Base-by-base conservation (phyloP, 345 rosid genomes). In the Salix viminalis region DNA sequence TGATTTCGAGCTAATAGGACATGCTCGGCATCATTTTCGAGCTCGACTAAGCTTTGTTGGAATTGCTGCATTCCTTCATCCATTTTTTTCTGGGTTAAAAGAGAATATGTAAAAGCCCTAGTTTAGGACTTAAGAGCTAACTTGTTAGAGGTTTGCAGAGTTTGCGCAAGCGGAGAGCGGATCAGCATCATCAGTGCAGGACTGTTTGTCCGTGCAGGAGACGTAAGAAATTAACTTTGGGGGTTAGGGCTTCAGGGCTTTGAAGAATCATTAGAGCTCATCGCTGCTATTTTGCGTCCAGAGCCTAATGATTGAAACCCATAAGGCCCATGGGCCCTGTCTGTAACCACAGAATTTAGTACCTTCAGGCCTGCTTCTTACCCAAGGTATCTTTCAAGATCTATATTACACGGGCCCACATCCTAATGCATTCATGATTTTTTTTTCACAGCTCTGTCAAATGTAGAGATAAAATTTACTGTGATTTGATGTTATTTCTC, bases 1-100 rank as follows among this genome's bases (percentile, higher is more conserved):
- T 91, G 89, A 71, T 81, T 80, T 23, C 91, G 85, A 65, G 85
- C 91, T 50, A 93, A 72, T 13, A 90, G 87, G 56, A 91, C 87
- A 66, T 84, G 86, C 80, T 95, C 93, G 7, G 91, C 99, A 81
- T 91, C 94, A 19, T 83, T 83, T 88, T 91, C 99, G 66, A 90
- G 85, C 82, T 88, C 89, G 10, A 82, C 75, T 76, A 89, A 81
- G 30, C 69, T 69, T 41, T 82, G 84, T 75, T 85, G 88, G 58
- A 89, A 79, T 48, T 77, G 88, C 82, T 81, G 86, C 86, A 88
- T 81, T 26, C 78, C 82, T 65, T 86, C 88, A 23, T 89, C 97
- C 97, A 94, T 28, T 94, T 34, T 77, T 58, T 39, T 34, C 37
- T 18, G 2, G 26, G 28, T 52, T 52, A 19, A 19, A 52, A 52